These are phyloP conservation scores for Vanderwaltozyma tropicalis DNA, from an alignment of 805 yeast genomes.

Conservation along the genomic window DNA sequence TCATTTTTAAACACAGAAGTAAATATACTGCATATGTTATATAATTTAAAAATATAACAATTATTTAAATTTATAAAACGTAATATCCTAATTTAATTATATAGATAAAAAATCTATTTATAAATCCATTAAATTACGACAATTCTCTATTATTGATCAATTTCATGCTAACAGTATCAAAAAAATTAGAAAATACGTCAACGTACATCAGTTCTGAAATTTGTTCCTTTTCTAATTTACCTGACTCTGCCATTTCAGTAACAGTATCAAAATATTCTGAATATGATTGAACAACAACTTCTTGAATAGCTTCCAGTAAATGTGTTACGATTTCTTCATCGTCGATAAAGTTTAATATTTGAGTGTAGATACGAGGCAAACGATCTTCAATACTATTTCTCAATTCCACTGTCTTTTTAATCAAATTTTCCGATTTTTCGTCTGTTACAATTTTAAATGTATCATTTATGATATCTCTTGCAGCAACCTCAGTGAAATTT, in stretches of 20 bases:
- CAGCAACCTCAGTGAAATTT: conserved; percentile 52
- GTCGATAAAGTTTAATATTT: conserved; percentile 43
- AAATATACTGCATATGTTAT: too few relatives aligned
- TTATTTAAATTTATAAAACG: too few relatives aligned
- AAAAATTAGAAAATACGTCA: conserved; percentile 46
- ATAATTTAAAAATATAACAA: too few relatives aligned
- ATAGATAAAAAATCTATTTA: neutral
- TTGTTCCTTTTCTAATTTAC: conserved; percentile 18
- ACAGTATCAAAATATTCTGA: conserved; percentile 38
- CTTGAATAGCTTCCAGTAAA: conserved; percentile 57
- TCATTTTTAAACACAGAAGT: too few relatives aligned
- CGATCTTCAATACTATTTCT: conserved; percentile 41
- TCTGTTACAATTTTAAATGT: conserved; percentile 22
- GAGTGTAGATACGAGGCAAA: conserved; percentile 45
- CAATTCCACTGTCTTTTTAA: conserved; percentile 30
- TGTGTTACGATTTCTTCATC: conserved; percentile 44
- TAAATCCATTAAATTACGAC: neutral
- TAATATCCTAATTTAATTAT: neutral
- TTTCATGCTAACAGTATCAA: conserved; percentile 11
- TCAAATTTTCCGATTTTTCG: conserved; percentile 16
- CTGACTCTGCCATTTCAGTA: conserved; percentile 18
- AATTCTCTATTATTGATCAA: neutral
- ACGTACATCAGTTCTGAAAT: conserved; percentile 49
- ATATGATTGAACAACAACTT: conserved; percentile 47
- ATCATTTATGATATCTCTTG: conserved; percentile 39